Conservation (phyloP, 73 alveolate species). For the Paramecium sonneborni region DNA sequence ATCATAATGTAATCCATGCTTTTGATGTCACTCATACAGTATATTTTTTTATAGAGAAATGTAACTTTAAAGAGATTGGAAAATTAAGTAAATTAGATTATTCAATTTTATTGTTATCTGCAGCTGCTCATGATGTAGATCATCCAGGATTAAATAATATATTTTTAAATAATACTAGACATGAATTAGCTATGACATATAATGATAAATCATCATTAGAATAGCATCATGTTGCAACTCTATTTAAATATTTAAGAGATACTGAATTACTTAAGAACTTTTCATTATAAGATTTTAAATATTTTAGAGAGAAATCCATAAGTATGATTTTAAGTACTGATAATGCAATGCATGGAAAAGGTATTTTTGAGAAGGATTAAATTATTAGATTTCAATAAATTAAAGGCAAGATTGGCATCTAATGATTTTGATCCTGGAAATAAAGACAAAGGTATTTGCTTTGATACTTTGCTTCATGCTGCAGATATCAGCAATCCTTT, state of each 20-base stretch:
- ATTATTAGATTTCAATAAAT: not conserved
- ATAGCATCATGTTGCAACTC: conserved; percentile 73
- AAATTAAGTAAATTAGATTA: conserved; percentile 70
- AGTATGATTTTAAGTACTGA: conserved; percentile 84
- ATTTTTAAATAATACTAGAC: conserved; percentile 67
- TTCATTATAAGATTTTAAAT: conserved; percentile 63
- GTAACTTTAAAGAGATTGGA: conserved; percentile 74
- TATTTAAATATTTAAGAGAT: conserved; percentile 64
- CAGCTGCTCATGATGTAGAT: conserved; percentile 79
- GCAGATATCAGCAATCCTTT: conserved; percentile 90
- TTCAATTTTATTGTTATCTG: conserved; percentile 70
- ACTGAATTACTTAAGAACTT: conserved; percentile 58
- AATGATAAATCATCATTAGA: conserved; percentile 80
- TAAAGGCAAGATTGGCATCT: conserved; percentile 21
- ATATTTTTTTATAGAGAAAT: conserved; percentile 72
- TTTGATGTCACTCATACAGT: conserved; percentile 83
- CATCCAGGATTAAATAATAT: conserved; percentile 82
- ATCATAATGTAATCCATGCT: conserved; percentile 78
- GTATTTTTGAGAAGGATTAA: not conserved
- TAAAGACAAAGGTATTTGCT: conserved; percentile 71
- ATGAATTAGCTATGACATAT: conserved; percentile 71
- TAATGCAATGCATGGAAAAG: conserved; percentile 82
- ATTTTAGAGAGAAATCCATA: conserved; percentile 75
- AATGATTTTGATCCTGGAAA: conserved; percentile 71
- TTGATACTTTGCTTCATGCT: conserved; percentile 77